Evolutionary conservation across 352 stramenopile genomes (phyloP), one percentile per base, ranked within the genome.

Genomic region (Phytophthora fragariae): DNA sequence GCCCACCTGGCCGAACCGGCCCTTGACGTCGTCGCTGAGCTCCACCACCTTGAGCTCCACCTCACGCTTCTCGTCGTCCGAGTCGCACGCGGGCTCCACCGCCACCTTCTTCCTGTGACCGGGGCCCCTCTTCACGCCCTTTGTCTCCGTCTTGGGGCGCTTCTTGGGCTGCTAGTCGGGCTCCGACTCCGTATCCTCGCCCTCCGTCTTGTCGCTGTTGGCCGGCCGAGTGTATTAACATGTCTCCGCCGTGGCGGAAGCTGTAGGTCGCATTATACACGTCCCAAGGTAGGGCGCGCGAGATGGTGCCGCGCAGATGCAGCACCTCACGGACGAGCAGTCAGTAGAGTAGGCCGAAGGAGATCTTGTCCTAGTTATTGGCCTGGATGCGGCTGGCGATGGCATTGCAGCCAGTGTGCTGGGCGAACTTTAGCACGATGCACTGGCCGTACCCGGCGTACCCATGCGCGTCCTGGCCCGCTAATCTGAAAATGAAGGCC

Each of bases 331-430:
- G 95, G 56, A 98, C 95, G 44, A 99, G 92, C 57, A 99, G 89
- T 98, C 98, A 99, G 95, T 99, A 99, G 76, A 99, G 88, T 69
- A 99, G 91, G 88, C 98, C 98, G 80, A 99, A 99, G 65, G 97
- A 99, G 72, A 99, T 95, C 91, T 99, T 99, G 88, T 97, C 98
- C 94, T 99, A 99, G 97, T 99, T 99, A 97, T 99, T 99, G 75
- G 97, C 98, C 76, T 99, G 24, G 24, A 27, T 27, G 24, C 90
- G 84, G 81, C 97, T 98, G 63, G 97, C 98, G 86, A 99, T 99
- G 69, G 94, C 98, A 73, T 98, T 84, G 76, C 91, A 89, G 70
- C 98, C 98, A 62, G 98, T 99, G 97, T 99, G 99, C 79, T 99
- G 97, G 46, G 98, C 97, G 79, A 99, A 99, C 93, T 99, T 99